phyloP scores from a whole-genome alignment of 2,329 filamentous ascomycete species.

The Westerdykella ornata region DNA sequence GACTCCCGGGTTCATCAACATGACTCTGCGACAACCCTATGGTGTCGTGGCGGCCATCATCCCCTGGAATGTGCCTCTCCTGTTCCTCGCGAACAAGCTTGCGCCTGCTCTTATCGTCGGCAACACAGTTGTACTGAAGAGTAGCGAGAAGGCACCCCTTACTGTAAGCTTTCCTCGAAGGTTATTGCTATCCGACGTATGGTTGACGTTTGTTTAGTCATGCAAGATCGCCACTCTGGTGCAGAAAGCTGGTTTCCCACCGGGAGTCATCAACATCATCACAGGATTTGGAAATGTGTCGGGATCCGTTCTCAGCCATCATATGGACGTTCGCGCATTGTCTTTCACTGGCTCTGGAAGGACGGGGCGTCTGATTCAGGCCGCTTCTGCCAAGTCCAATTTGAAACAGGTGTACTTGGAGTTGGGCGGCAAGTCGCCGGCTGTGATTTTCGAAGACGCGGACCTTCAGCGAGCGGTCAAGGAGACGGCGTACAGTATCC shows the following conservation, averaged over 20 bases:
- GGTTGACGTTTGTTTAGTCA: conserved; percentile 59
- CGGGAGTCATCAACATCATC: conserved; percentile 73
- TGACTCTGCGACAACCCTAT: conserved; percentile 70
- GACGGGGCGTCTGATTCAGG: conserved; percentile 77
- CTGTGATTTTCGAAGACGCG: conserved; percentile 72
- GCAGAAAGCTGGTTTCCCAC: conserved; percentile 71
- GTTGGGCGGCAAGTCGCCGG: conserved; percentile 81
- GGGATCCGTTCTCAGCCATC: conserved; percentile 69
- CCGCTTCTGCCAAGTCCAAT: conserved; percentile 64
- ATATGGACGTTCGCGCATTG: conserved; percentile 74
- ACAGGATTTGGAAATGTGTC: conserved; percentile 73
- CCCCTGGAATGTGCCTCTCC: conserved; percentile 45
- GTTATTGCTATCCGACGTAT: conserved; percentile 57
- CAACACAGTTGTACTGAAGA: conserved; percentile 32
- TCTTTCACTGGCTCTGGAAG: conserved; percentile 80
- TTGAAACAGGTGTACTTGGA: conserved; percentile 84
- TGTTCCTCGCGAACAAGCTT: conserved; percentile 23
- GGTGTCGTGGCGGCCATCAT: conserved; percentile 77
- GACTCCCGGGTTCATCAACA: conserved; percentile 45
- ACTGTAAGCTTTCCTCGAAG: conserved; percentile 66
- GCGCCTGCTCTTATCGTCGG: conserved; percentile 30
- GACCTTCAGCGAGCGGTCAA: conserved; percentile 68
- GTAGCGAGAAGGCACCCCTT: conserved; percentile 49
- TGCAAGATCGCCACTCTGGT: conserved; percentile 76
- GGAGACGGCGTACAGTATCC: conserved; percentile 44